phyloP scores from a whole-genome alignment of 768 basidiomycete genomes.

The Trametes meyenii region DNA sequence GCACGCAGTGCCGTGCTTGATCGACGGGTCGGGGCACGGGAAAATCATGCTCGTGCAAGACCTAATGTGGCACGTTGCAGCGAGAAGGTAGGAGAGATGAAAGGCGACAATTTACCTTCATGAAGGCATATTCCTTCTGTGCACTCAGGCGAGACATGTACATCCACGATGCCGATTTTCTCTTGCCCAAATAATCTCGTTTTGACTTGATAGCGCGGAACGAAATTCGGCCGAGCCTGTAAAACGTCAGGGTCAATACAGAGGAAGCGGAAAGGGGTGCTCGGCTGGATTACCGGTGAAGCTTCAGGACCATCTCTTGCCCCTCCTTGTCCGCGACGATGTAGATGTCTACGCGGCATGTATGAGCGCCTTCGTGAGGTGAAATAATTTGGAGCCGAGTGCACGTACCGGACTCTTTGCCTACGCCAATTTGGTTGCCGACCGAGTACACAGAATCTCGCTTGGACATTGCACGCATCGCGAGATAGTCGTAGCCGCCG shows the following conservation, averaged over 20 bases:
- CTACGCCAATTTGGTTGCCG: slow-evolving; percentile 97
- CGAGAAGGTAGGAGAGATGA: slow-evolving; percentile 1
- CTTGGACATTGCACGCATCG: slow-evolving; percentile 91
- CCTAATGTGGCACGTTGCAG: slow-evolving; percentile 46
- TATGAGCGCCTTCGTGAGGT: not conserved
- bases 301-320: slow-evolving; percentile 86
- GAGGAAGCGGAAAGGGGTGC: not conserved
- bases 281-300: slow-evolving; percentile 71
- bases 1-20: slow-evolving; percentile 90
- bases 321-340: slow-evolving; percentile 86
- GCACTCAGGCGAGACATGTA: slow-evolving; percentile 97
- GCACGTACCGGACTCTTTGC: slow-evolving; percentile 88
- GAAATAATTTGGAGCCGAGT: not conserved
- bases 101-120: slow-evolving; percentile 68
- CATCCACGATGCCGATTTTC: slow-evolving; percentile 98
- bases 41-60: slow-evolving; percentile 88
- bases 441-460: slow-evolving; percentile 87
- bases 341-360: slow-evolving; percentile 70
- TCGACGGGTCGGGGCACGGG: slow-evolving; percentile 94
- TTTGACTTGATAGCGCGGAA: slow-evolving; percentile 97
- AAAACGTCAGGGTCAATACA: not conserved
- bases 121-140: slow-evolving; percentile 97
- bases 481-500: slow-evolving; percentile 97
- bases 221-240: slow-evolving; percentile 92
- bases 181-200: slow-evolving; percentile 93